Evolutionary conservation across 2,329 filamentous ascomycete genomes (phyloP), one percentile per base, ranked within the genome.

Genomic region (Aspergillus sp.): DNA sequence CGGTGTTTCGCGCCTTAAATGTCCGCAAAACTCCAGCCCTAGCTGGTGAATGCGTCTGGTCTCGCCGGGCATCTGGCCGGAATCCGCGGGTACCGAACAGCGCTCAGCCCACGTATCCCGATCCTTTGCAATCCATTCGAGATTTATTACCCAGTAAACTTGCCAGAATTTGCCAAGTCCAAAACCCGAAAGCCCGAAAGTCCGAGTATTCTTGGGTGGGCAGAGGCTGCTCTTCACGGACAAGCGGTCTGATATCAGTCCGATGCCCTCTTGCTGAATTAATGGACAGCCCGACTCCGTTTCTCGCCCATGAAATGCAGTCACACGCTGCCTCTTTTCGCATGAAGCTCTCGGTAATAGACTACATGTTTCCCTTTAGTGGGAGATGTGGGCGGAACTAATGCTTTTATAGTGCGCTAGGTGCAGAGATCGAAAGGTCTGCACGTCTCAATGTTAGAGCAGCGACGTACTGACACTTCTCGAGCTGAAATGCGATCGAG

Each of bases 351-450:
- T 56, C 53, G 35, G 46, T 56, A 44, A 23, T 14, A 6, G 15
- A 19, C 17, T 33, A 19, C 9, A 11, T 5, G 7, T 19, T 12
- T 4, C 3, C 5, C 12, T 25, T 25, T 7, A 25, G 7, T 6
- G 7, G 6, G 23, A 7, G 23, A 6, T 25, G 23, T 3, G 15
- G 23, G 12, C 8, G 9, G 0, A 33, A 17, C 33, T 44, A 12
- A 49, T 17, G 4, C 15, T 11, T 2, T n/a, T n/a, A 12, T n/a
- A 50, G 53, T 56, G 53, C 39, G 21, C 46, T 12, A 45, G 53
- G 48, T 56, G 45, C 37, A 31, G 37, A 23, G 45, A 41, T 11
- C 48, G 46, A 35, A 56, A 56, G 53, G 53, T 56, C 8, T 33
- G 39, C 39, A 1, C 33, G 14, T n/a, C 2, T 1, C 3, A 23